These are phyloP conservation scores for Rhodosporidiobolus odoratus DNA, from an alignment of 768 basidiomycete species.

Conservation along the genomic window DNA sequence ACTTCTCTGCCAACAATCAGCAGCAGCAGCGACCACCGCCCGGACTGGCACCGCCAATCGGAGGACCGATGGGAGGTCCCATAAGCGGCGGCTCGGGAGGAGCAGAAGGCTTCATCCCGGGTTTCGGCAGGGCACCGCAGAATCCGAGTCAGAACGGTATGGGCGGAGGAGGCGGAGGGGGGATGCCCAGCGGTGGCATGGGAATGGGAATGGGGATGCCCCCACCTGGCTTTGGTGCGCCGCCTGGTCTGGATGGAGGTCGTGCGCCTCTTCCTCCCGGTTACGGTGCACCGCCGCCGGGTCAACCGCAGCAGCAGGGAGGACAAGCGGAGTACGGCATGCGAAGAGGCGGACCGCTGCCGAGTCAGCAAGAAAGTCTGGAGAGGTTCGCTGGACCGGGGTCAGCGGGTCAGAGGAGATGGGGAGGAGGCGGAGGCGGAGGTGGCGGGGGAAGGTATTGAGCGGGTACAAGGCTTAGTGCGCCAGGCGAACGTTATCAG, in stretches of 20 bases:
- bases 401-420: slow-evolving; percentile 17
- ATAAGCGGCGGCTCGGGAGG: slow-evolving; percentile 29
- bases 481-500: not conserved
- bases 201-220: slow-evolving; percentile 35
- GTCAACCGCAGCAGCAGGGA: slow-evolving; percentile 1
- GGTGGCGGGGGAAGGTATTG: slow-evolving; percentile 2
- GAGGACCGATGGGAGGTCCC: slow-evolving; percentile 30
- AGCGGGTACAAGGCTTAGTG: not conserved
- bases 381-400: slow-evolving; percentile 18
- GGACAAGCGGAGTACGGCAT: slow-evolving; percentile 44
- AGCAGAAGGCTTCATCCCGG: slow-evolving; percentile 57
- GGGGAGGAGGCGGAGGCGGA: slow-evolving; percentile 25
- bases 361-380: slow-evolving; percentile 56
- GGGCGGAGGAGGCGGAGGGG: not conserved
- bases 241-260: not conserved
- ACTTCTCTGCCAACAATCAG: not conserved
- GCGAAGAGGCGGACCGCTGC: slow-evolving; percentile 48
- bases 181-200: not conserved
- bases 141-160: not conserved
- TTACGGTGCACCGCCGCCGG: not conserved
- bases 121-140: slow-evolving; percentile 9
- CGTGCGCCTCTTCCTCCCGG: not conserved
- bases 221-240: not conserved
- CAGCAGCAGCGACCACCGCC: slow-evolving; percentile 2
- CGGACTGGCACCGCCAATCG: slow-evolving; percentile 11